These are phyloP conservation scores for Perkinsus marinus DNA, from an alignment of 169 alveolate genomes.

Conservation along the genomic window DNA sequence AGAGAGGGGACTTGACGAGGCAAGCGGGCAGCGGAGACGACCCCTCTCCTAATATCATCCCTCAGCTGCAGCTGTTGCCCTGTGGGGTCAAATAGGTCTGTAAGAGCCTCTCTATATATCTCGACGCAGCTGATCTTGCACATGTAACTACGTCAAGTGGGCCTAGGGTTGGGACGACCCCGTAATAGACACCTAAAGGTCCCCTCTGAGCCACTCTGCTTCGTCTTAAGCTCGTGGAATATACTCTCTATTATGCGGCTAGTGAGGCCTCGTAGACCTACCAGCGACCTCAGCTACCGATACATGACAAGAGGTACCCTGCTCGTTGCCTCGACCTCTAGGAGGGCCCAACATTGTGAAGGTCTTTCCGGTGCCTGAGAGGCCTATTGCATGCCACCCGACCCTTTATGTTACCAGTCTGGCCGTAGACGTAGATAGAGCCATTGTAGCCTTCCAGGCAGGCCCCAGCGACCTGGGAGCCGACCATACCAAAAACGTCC, in stretches of 20 bases:
- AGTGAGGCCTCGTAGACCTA: background rate
- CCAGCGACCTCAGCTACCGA: background rate
- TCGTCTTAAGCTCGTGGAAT: background rate
- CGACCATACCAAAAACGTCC: background rate
- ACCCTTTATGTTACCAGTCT: slow-evolving; percentile 21
- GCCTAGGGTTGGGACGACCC: no score
- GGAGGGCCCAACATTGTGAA: slow-evolving; percentile 41
- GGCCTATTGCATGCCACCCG: background rate
- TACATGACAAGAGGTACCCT: background rate
- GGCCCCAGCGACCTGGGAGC: background rate
- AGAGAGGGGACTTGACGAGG: background rate
- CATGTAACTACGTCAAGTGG: background rate
- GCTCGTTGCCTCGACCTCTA: background rate
- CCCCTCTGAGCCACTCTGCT: background rate
- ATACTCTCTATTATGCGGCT: background rate
- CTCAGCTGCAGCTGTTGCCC: slow-evolving; percentile 41
- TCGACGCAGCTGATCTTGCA: slow-evolving; percentile 37
- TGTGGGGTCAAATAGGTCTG: slow-evolving; percentile 48
- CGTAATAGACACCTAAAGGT: background rate
- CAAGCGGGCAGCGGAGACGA: background rate
- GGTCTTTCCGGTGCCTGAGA: slow-evolving; percentile 38
- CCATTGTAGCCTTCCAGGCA: slow-evolving; percentile 35
- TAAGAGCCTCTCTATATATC: slow-evolving; percentile 64
- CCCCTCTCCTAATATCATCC: slow-evolving; percentile 54
- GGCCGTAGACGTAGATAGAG: slow-evolving; percentile 41